Percentiles rank a stretch among this genome's conserved stretches.
Evolutionary conservation across 225 moss, liverwort and hornwort genomes (phyloP).

Genomic region (Pseudisothecium myosuroides): DNA sequence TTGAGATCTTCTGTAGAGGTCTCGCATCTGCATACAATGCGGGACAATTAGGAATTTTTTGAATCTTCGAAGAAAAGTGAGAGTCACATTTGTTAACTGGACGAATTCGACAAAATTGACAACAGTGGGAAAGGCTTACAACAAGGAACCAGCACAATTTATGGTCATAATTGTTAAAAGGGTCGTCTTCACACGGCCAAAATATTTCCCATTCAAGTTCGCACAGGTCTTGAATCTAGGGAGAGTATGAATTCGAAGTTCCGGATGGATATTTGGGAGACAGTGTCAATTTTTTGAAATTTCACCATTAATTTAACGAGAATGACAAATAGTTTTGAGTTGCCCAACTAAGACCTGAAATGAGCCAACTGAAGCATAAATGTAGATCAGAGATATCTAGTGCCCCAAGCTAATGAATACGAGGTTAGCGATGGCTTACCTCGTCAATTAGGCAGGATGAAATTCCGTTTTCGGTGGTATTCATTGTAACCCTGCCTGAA

Average conservation of each 20-base stretch:
- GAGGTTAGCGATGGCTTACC: not conserved
- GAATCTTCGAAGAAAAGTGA: not conserved
- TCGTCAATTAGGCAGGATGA: slow-evolving; percentile 29
- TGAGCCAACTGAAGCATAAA: not conserved
- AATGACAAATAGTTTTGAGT: not conserved
- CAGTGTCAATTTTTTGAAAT: not conserved
- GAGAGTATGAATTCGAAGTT: not conserved
- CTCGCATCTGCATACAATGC: slow-evolving; percentile 10
- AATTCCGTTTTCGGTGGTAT: not conserved
- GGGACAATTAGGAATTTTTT: not conserved
- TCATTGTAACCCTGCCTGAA: slow-evolving; percentile 30
- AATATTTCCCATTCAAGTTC: not conserved
- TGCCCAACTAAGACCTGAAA: not conserved
- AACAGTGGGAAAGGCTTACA: not conserved
- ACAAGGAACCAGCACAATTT: not conserved
- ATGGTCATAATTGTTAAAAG: too few species aligned
- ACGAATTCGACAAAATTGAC: not conserved
- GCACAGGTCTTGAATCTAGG: not conserved
- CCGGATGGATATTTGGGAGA: not conserved
- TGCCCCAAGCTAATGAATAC: not conserved
- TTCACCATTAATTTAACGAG: not conserved
- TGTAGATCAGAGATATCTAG: not conserved
- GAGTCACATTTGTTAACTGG: not conserved
- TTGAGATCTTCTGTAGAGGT: slow-evolving; percentile 14
- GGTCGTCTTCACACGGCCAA: not conserved